Percentiles rank a stretch among this genome's conserved stretches.
These are phyloP conservation scores for Aureobasidium sp. DNA, from an alignment of 2,329 filamentous ascomycete species.

Conservation along the genomic window DNA sequence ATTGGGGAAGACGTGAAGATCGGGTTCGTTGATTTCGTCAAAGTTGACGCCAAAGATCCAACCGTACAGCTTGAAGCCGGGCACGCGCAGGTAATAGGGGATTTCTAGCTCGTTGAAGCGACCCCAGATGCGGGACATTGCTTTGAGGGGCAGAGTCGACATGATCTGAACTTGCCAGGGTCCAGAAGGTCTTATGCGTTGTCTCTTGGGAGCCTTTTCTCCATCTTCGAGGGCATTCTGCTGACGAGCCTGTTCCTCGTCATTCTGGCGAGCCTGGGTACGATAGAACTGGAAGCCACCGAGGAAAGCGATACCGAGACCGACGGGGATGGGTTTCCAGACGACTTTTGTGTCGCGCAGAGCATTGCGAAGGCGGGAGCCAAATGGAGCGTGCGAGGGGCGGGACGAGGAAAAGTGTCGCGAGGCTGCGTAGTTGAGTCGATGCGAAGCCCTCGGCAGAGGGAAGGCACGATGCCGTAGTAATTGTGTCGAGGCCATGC, in stretches of 20 bases:
- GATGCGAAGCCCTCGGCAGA: background rate
- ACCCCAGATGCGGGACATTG: constrained; percentile 82
- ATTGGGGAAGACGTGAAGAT: constrained; percentile 85
- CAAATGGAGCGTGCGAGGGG: constrained; percentile 45
- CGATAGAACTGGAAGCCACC: constrained; percentile 80
- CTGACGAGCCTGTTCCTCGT: constrained; percentile 36
- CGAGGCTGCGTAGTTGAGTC: background rate
- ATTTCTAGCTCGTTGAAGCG: constrained; percentile 84
- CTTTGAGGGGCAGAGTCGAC: constrained; percentile 87
- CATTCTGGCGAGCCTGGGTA: constrained; percentile 51
- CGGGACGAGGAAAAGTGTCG: constrained; percentile 17
- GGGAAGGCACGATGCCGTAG: constrained; percentile 1
- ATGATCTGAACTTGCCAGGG: constrained; percentile 82
- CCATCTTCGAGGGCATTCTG: constrained; percentile 40
- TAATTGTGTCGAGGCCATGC: constrained; percentile 11
- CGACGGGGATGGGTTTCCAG: constrained; percentile 88
- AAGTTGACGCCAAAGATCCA: constrained; percentile 89
- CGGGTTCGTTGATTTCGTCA: constrained; percentile 77
- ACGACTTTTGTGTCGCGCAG: constrained; percentile 61
- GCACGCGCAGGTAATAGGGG: constrained; percentile 78
- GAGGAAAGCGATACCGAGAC: constrained; percentile 75
- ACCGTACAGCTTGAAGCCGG: constrained; percentile 86
- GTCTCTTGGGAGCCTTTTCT: constrained; percentile 44
- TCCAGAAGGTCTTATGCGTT: constrained; percentile 69
- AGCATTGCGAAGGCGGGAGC: constrained; percentile 50